Base-by-base conservation (phyloP, 805 yeast genomes). In the Candida germanica region DNA sequence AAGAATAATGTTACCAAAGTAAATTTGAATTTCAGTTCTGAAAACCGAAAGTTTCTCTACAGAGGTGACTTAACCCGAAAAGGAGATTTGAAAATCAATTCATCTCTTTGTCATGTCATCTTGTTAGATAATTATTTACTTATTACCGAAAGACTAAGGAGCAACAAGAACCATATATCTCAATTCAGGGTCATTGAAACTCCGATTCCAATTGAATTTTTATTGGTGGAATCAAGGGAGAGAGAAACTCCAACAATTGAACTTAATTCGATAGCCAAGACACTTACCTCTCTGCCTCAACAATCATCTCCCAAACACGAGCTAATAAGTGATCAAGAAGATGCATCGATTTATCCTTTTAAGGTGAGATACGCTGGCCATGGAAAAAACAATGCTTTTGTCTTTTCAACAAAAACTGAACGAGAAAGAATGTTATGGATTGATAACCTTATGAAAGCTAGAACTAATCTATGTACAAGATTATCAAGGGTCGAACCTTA, bases 71-170 rank as follows among this genome's bases (percentile, higher is more conserved):
- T 83, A 12, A 48, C 64, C 2, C 68, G 82, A 37, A 77, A 80
- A 40, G 78, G 86, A 10, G 93, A 83, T 32, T 61, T 79, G 48
- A 75, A 79, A 64, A 62, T 79, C 20, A 81, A 80, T 26, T 69
- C 83, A 26, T 60, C 66, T 6, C 63, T 71, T 0, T 60, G 59
- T 31, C 71, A 75, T 44, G 48, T 83, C 16, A 75, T 85, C 13
- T 58, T 87, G 19, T 58, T 87, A 35, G 95, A 87, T 51, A 84
- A 87, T 49, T 84, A 70, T 47, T 58, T 87, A 29, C 51, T 87
- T 21, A 71, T 87, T 1, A 80, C 86, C 1, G 81, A 86, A 26
- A 69, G 68, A 31, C 56, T 73, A 2, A 64, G 65, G 6, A 73
- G 69, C 29, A 72, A 64, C 21, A 51, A 47, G 29, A 26, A 22